phyloP scores from a whole-genome alignment of 768 basidiomycete species.

The Leccinum uliginosum region DNA sequence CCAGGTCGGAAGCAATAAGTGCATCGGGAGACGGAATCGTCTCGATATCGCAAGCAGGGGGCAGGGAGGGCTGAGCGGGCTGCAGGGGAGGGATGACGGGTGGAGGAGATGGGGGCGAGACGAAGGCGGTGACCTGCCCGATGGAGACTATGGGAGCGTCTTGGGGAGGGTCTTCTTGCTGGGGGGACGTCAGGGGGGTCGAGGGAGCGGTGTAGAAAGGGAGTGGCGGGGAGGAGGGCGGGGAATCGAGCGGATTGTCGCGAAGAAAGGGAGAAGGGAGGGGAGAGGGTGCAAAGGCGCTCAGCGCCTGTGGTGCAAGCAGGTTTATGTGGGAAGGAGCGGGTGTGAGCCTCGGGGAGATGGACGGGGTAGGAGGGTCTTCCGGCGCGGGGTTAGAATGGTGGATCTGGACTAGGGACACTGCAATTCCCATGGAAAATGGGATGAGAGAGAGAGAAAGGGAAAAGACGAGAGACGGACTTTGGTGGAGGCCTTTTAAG shows the following conservation, averaged over 20 bases:
- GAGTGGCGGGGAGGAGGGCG: constrained; percentile 36
- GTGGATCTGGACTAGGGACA: constrained; percentile 30
- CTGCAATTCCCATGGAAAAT: constrained; percentile 29
- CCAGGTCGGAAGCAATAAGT: constrained; percentile 26
- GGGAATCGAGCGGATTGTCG: constrained; percentile 35
- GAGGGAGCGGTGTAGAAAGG: constrained; percentile 48
- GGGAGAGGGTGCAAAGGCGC: constrained; percentile 28
- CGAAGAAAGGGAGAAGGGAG: constrained; percentile 31
- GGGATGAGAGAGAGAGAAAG: constrained; percentile 6
- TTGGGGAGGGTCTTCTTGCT: constrained; percentile 34
- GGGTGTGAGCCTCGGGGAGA: constrained; percentile 11
- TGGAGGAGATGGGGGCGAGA: constrained; percentile 23
- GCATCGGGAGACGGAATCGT: constrained; percentile 25
- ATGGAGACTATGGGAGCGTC: constrained; percentile 17
- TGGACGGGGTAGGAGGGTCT: constrained; percentile 8
- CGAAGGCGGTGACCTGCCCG: constrained; percentile 16
- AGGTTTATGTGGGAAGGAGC: constrained; percentile 35
- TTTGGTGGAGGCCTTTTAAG: constrained; percentile 21
- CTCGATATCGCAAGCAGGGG: constrained; percentile 25
- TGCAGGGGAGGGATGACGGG: constrained; percentile 19
- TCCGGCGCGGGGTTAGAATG: constrained; percentile 17
- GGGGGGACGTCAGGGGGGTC: constrained; percentile 39
- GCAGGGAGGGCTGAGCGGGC: constrained; percentile 17
- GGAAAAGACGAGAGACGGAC: constrained; percentile 16
- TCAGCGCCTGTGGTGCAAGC: constrained; percentile 30